A percentile compares a stretch with the other conserved stretches of the same genome.
Conservation (phyloP, 2,329 filamentous ascomycete genomes). For the Fusarium pininemorale region DNA sequence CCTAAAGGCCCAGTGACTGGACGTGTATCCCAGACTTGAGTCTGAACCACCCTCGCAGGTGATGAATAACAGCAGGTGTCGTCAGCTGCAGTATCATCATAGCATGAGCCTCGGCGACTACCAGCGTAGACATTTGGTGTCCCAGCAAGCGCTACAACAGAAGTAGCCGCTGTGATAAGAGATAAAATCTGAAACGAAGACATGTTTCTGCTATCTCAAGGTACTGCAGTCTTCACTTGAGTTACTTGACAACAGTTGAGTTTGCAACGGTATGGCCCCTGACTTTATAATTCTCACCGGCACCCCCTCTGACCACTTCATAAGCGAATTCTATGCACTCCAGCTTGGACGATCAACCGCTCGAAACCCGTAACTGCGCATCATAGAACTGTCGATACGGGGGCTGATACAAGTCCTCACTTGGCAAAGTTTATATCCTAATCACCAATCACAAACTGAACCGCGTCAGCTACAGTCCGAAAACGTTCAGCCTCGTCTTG, state of each 20-base stretch:
- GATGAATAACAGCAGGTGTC: constrained; percentile 13
- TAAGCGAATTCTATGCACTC: not conserved
- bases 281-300: constrained; percentile 5
- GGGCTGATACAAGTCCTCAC: not conserved
- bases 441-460: not conserved
- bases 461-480: constrained; percentile 4
- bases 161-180: constrained; percentile 6
- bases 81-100: not conserved
- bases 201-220: not conserved
- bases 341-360: not conserved
- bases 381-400: constrained; percentile 7
- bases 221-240: not conserved
- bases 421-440: not conserved
- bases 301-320: not conserved
- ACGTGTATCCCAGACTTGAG: constrained; percentile 20
- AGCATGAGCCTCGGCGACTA: not conserved
- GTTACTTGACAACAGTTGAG: not conserved
- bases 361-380: not conserved
- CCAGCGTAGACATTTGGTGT: constrained; percentile 7
- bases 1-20: constrained; percentile 8
- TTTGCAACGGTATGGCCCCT: not conserved
- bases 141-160: constrained; percentile 11
- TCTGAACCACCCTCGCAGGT: constrained; percentile 7
- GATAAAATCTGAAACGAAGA: constrained; percentile 2
- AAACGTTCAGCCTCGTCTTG: constrained; percentile 1